Evolutionary conservation across 2,329 filamentous ascomycete genomes (phyloP).

Genomic region (Cadophora sp.): DNA sequence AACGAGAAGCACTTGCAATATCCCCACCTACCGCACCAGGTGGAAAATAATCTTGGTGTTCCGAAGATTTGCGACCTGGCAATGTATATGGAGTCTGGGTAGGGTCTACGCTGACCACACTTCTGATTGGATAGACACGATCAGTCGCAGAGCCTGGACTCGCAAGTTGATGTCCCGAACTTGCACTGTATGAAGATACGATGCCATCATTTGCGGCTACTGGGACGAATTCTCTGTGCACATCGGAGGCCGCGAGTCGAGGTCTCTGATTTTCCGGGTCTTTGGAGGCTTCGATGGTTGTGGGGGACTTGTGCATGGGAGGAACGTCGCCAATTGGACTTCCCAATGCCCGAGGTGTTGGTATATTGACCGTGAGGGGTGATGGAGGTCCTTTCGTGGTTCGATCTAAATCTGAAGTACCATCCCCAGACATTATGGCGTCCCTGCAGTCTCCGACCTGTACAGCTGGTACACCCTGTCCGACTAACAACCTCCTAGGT

Average conservation of each 20-base stretch:
- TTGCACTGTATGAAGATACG: conserved; percentile 33
- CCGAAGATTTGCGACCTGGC: conserved; percentile 28
- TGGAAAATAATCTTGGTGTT: conserved; percentile 36
- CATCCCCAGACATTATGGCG: conserved; percentile 13
- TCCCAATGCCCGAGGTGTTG: background rate
- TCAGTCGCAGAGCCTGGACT: conserved; percentile 33
- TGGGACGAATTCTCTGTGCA: conserved; percentile 22
- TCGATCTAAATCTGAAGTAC: background rate
- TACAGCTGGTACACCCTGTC: background rate
- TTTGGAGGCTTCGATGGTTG: background rate
- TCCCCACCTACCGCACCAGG: conserved; percentile 22
- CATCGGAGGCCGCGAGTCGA: conserved; percentile 21
- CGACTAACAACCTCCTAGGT: background rate
- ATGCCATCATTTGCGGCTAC: conserved; percentile 9
- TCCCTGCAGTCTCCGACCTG: background rate
- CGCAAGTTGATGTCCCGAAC: conserved; percentile 33
- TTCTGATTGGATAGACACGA: conserved; percentile 42
- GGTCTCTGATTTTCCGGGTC: conserved; percentile 12
- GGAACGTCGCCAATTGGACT: background rate
- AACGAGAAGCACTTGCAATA: background rate
- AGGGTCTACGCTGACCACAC: conserved; percentile 41
- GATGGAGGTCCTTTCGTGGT: conserved; percentile 9
- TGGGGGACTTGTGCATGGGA: background rate
- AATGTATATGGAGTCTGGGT: conserved; percentile 36
- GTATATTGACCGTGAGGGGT: conserved; percentile 22